These are phyloP conservation scores for Eucommia ulmoides DNA, from an alignment of 257 asterid species.

Conservation along the genomic window DNA sequence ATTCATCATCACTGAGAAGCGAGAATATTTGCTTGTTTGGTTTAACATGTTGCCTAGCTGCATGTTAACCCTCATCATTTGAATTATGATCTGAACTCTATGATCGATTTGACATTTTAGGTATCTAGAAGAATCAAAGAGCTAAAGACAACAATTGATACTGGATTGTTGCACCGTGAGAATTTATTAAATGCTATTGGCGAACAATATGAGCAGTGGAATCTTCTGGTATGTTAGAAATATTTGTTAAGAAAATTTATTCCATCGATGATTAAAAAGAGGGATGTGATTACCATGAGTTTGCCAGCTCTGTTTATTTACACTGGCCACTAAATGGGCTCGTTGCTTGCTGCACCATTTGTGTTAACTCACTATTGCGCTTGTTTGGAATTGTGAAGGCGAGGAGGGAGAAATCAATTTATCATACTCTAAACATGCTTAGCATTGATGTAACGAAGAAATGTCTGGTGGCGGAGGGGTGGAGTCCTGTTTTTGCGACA, in stretches of 20 bases:
- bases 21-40: too few species aligned
- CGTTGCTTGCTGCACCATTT: too few species aligned
- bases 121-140: constrained; percentile 79
- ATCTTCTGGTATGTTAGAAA: constrained; percentile 52
- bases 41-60: too few species aligned
- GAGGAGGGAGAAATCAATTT: constrained; percentile 85
- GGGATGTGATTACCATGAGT: too few species aligned
- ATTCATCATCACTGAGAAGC: too few species aligned
- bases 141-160: constrained; percentile 87
- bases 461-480: constrained; percentile 98
- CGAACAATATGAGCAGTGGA: constrained; percentile 79
- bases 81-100: background rate
- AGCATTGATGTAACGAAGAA: constrained; percentile 93
- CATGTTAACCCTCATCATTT: background rate
- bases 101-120: constrained; percentile 28
- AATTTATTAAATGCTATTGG: constrained; percentile 71
- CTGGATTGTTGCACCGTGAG: constrained; percentile 80
- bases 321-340: too few species aligned
- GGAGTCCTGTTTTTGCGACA: constrained; percentile 96
- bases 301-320: too few species aligned
- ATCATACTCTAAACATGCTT: constrained; percentile 96
- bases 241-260: too few species aligned
- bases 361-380: too few species aligned
- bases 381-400: constrained; percentile 49
- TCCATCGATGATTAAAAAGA: too few species aligned